Evolutionary conservation across 192 early-diverging fungal species (phyloP), one percentile per base, ranked within the genome.

Genomic region (Thoreauomyces humboldtii): DNA sequence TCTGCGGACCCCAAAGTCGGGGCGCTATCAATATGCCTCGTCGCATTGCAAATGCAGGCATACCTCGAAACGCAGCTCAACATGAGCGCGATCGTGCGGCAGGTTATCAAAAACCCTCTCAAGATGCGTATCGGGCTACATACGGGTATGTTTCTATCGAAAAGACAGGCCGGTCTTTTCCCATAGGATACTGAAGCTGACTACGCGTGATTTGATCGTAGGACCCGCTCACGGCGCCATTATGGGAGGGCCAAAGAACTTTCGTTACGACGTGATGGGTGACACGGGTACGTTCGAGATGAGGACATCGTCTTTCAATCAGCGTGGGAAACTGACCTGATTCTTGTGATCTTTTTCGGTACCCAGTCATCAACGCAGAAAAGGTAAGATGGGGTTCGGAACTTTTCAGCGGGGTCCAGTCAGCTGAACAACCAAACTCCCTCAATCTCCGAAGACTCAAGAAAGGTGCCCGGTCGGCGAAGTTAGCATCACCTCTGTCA

Each of bases 241-340:
- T 51, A 75, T 77, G 74, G 79, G 79, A n/a, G 79, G 79, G 17
- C 73, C 73, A 3, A 72, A 73, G 46, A 81, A 81, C 45, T 81
- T 81, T 51, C 65, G 79, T 31, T 77, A 77, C 41, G 75, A 81
- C 53, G 52, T 80, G 28, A 51, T 80, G 51, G 78, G 78, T 41
- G 75, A 81, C 42, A 81, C 75, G 69, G 72, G 78, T 76, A 59
- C 31, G 52, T 38, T 44, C 14, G 12, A 46, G 12, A 14, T 24
- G 14, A 22, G 32, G 1, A 37, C 36, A 22, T 24, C 15, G 27
- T 63, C 14, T 22, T 73, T 70, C 14, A 1, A 70, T 15, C 14
- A 7, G n/a, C n/a, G n/a, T n/a, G n/a, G n/a, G n/a, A 35, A 57
- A 19, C 27, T 15, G 45, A 14, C 31, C 14, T 29, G 15, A 51